Conservation (phyloP, 2,329 filamentous ascomycete species). For the Ascochyta clinopodiicola region DNA sequence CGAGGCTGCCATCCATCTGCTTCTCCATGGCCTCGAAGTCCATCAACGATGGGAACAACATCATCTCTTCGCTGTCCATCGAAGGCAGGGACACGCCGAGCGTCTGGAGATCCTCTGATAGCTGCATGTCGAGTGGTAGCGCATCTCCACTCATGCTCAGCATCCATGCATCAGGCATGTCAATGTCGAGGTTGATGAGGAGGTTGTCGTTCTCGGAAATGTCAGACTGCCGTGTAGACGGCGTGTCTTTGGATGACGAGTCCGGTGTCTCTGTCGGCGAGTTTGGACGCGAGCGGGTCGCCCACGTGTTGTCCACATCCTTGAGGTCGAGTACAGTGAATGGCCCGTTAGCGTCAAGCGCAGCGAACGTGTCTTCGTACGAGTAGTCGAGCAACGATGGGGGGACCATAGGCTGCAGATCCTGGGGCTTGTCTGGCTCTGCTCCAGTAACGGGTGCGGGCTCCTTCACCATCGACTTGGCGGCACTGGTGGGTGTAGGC, state of each 20-base stretch:
- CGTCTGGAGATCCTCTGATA: constrained; percentile 41
- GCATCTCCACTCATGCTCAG: constrained; percentile 34
- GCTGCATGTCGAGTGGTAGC: constrained; percentile 39
- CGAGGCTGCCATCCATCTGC: constrained; percentile 40
- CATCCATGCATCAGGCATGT: constrained; percentile 44
- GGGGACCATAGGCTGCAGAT: constrained; percentile 35
- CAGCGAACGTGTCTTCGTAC: constrained; percentile 43
- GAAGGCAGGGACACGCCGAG: constrained; percentile 41
- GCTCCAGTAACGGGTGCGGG: constrained; percentile 21
- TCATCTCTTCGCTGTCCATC: constrained; percentile 46
- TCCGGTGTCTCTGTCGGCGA: constrained; percentile 45
- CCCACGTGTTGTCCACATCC: constrained; percentile 45
- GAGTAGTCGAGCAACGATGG: constrained; percentile 41
- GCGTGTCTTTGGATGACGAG: constrained; percentile 47
- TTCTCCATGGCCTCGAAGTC: constrained; percentile 45
- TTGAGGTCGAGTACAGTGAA: constrained; percentile 45
- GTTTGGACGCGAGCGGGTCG: constrained; percentile 38
- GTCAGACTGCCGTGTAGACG: constrained; percentile 50
- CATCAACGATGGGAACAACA: constrained; percentile 42
- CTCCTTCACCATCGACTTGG: constrained; percentile 37
- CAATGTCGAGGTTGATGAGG: constrained; percentile 48
- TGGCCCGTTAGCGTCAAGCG: constrained; percentile 39
- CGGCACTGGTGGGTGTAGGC: constrained; percentile 40
- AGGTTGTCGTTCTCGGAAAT: constrained; percentile 53
- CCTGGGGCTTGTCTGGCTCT: constrained; percentile 30